Evolutionary conservation across 345 rosid genomes (phyloP).

Genomic region (Cardamine occulta): DNA sequence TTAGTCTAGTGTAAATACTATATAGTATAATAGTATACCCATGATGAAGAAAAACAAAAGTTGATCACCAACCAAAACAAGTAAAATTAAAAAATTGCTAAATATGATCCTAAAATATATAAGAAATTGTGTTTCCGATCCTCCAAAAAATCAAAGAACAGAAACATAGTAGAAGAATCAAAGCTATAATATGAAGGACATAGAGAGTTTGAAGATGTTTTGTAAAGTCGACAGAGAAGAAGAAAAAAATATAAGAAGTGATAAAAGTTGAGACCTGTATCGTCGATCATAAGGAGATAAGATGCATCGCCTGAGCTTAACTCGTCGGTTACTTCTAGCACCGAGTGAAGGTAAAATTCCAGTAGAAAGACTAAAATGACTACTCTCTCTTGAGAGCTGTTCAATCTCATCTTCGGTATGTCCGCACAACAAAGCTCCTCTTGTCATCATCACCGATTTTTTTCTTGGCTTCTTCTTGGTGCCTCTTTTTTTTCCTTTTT

Average conservation of each 20-base stretch:
- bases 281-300: conserved; percentile 83
- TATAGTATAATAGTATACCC: neutral
- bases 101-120: neutral
- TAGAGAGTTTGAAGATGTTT: neutral
- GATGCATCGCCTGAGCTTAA: conserved; percentile 63
- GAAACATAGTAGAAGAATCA: neutral
- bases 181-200: neutral
- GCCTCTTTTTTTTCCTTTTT: neutral
- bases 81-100: neutral
- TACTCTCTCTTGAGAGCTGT: conserved; percentile 78
- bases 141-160: neutral
- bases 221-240: neutral
- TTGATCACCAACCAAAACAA: conserved; percentile 1
- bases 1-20: neutral
- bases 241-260: conserved; percentile 3
- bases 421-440: conserved; percentile 18
- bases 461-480: neutral
- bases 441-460: neutral
- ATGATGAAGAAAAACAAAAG: neutral
- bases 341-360: conserved; percentile 92
- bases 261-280: conserved; percentile 59
- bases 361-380: conserved; percentile 85
- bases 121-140: neutral
- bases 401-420: conserved; percentile 64
- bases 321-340: conserved; percentile 77